Conservation (phyloP, 129 eudicot species). For the Smallanthus sonchifolius region DNA sequence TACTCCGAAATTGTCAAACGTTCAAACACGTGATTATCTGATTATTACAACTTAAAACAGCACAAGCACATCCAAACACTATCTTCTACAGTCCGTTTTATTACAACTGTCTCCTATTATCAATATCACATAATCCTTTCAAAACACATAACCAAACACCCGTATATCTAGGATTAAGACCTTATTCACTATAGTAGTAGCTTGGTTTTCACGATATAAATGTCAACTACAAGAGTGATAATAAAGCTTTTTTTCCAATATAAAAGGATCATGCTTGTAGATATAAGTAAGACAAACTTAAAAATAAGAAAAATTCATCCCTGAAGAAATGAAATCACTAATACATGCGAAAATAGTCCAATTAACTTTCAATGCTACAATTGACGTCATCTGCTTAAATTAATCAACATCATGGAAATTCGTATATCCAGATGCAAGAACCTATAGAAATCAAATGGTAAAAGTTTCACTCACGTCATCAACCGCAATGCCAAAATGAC, state of each 20-base stretch:
- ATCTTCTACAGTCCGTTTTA: not conserved
- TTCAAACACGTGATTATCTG: not conserved
- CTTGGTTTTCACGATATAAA: not conserved
- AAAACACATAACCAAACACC: not conserved
- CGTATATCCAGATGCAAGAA: constrained; percentile 1
- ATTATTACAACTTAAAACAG: not conserved
- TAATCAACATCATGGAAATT: constrained; percentile 1
- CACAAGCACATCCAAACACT: not conserved
- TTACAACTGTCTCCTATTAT: not conserved
- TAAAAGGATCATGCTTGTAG: not conserved
- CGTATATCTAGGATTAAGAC: not conserved
- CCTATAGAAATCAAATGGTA: constrained; percentile 4
- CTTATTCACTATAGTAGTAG: not conserved
- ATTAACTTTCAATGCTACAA: not conserved
- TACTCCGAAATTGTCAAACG: not conserved
- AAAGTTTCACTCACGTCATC: constrained; percentile 65
- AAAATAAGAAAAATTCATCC: not conserved
- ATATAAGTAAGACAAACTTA: not conserved
- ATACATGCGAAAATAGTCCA: not conserved
- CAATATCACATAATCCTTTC: not conserved
- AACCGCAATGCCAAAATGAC: constrained; percentile 91
- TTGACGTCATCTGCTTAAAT: not conserved
- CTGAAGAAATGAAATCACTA: constrained; percentile 1
- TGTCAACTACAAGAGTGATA: not conserved
- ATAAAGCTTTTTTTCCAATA: not conserved